Conservation (phyloP, 2,329 filamentous ascomycete species). For the Fusarium sp. region DNA sequence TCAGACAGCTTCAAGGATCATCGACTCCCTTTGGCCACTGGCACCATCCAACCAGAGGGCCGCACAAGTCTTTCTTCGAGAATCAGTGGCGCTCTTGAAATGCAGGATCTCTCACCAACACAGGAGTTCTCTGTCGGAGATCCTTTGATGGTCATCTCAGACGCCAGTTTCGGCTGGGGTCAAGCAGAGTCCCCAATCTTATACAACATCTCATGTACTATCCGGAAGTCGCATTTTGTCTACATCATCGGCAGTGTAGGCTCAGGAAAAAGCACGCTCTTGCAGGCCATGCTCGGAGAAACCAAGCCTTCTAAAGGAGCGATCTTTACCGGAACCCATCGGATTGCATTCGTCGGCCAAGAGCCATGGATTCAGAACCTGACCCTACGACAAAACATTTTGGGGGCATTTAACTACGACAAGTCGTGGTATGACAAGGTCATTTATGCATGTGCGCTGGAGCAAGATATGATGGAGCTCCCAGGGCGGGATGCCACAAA, state of each 20-base stretch:
- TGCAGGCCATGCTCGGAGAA: conserved; percentile 20
- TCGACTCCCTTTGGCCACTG: conserved; percentile 2
- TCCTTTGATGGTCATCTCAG: conserved; percentile 9
- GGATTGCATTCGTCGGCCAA: conserved; percentile 18
- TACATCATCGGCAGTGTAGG: conserved; percentile 19
- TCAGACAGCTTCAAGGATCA: conserved; percentile 21
- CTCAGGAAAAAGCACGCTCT: conserved; percentile 11
- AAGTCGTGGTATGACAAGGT: conserved; percentile 15
- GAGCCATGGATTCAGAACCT: conserved; percentile 20
- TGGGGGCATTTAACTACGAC: conserved; percentile 5
- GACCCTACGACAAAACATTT: conserved; percentile 17
- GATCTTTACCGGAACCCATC: conserved; percentile 4
- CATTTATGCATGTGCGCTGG: conserved; percentile 6
- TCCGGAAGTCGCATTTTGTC: conserved; percentile 15
- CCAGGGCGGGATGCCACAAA: conserved; percentile 18
- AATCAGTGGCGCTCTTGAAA: not conserved
- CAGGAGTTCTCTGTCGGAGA: not conserved
- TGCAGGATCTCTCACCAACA: not conserved
- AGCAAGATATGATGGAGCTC: conserved; percentile 13
- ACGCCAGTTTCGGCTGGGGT: conserved; percentile 8
- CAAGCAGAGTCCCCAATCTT: not conserved
- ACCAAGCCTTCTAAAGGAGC: conserved; percentile 7
- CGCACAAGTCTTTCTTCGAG: not conserved
- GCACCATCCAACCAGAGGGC: not conserved
- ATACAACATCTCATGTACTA: conserved; percentile 1